Conservation (phyloP, 768 basidiomycete genomes). For the Lentinula raphanica region DNA sequence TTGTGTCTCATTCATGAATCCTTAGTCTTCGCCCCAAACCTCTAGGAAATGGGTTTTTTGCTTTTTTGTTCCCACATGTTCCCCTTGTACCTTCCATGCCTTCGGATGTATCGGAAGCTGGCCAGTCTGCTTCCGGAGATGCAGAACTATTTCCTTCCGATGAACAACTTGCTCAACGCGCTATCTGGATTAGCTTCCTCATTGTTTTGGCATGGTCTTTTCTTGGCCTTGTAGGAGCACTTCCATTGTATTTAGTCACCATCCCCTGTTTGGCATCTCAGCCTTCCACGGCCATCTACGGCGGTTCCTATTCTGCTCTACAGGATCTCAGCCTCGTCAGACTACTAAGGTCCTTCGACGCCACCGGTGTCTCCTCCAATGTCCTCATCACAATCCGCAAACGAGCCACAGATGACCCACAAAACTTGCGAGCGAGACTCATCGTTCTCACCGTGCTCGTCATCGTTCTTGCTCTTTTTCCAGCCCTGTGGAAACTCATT, state of each 20-base stretch:
- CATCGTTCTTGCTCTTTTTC: conserved; percentile 56
- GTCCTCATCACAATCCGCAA: conserved; percentile 22
- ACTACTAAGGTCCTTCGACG: conserved; percentile 58
- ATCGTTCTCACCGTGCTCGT: conserved; percentile 64
- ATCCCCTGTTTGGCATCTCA: conserved; percentile 64
- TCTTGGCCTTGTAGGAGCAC: conserved; percentile 61
- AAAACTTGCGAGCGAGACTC: conserved; percentile 52
- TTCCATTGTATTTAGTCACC: conserved; percentile 68
- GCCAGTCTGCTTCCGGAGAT: conserved; percentile 43
- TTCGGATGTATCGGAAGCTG: conserved; percentile 49
- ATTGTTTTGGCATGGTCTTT: conserved; percentile 64
- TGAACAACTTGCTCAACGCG: conserved; percentile 67
- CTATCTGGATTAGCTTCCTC: conserved; percentile 59
- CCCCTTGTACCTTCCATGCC: conserved; percentile 60
- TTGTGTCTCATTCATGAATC: conserved; percentile 11
- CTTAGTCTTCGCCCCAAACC: conserved; percentile 59
- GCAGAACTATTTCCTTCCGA: conserved; percentile 67
- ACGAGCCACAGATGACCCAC: conserved; percentile 33
- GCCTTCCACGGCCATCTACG: conserved; percentile 35
- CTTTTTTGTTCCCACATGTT: conserved; percentile 68
- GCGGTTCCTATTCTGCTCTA: conserved; percentile 61
- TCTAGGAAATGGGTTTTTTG: conserved; percentile 51
- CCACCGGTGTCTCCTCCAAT: conserved; percentile 27
- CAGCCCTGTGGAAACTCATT: conserved; percentile 60
- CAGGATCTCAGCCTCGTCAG: conserved; percentile 76